Base-by-base conservation (phyloP, 129 eudicot genomes). In the Deinandra increscens region DNA sequence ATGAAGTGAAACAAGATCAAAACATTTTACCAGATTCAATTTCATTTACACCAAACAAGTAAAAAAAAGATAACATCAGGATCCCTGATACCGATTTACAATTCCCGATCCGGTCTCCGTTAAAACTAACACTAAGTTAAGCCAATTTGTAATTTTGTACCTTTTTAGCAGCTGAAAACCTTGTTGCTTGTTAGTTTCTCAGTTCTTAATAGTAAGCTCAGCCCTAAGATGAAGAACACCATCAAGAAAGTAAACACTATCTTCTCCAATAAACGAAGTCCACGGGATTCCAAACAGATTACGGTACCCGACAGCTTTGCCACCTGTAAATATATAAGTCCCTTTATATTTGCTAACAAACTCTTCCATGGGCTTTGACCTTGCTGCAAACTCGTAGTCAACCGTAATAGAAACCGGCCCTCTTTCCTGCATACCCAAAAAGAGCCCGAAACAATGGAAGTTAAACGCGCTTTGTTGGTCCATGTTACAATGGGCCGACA, bases 391-490 rank as follows among this genome's bases (percentile, higher is more conserved):
- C 79, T 92, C 96, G 5, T 81, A 92, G 76, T 92, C 96, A 59
- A 92, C 96, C 0, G 88, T 63, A 79, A 86, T 84, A 3, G 81
- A 63, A 4, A 74, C 81, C 6, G 84, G 70, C 13, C 88, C 91
- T 74, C 86, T 88, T 68, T 83, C 91, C 58, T 83, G 90, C 96
- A 89, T 92, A 0, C 91, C 96, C 79, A 92, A 72, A 59, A 92
- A 92, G 67, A 89, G 77, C 65, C 95, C 98, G 45, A 92, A 92
- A 62, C 91, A 88, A 42, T 83, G 91, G 61, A 75, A 88, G 46
- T 83, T 90, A 58, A 75, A 77, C 13, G 74, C 55, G 73, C 82
- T 82, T 73, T 86, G 91, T 42, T 84, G 91, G 74, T 86, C 96
- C 91, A 83, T 80, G 62, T 84, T 83, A 73, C 96, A 86, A 31